A percentile compares a stretch with the other conserved stretches of the same genome.
These are phyloP conservation scores for Lactarius akahatsu DNA, from an alignment of 768 basidiomycete species.

Conservation along the genomic window DNA sequence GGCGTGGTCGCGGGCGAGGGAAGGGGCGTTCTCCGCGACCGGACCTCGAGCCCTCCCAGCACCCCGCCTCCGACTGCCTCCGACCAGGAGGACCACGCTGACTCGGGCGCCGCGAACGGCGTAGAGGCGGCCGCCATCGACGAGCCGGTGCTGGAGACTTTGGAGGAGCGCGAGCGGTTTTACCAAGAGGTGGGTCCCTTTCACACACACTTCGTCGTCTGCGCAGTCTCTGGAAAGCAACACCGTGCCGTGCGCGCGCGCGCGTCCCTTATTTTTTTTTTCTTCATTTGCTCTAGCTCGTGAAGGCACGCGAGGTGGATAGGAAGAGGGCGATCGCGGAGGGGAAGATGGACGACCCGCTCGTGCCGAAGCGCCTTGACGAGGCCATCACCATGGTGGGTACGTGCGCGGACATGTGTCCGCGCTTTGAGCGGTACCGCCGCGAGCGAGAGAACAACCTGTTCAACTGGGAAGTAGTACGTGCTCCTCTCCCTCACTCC, in stretches of 20 bases:
- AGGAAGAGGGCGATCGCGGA: constrained; percentile 71
- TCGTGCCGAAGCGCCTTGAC: constrained; percentile 73
- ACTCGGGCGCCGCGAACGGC: constrained; percentile 37
- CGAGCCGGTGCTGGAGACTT: constrained; percentile 52
- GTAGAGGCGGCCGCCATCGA: constrained; percentile 36
- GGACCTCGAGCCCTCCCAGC: constrained; percentile 18
- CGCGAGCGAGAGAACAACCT: constrained; percentile 88
- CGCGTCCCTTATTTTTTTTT: constrained; percentile 19
- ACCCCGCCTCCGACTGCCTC: constrained; percentile 30
- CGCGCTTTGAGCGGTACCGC: constrained; percentile 88
- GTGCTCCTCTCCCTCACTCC: constrained; percentile 33
- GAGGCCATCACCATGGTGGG: constrained; percentile 93
- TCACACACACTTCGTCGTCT: background rate
- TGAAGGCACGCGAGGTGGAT: constrained; percentile 71
- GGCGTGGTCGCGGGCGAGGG: constrained; percentile 41
- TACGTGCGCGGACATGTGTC: constrained; percentile 93
- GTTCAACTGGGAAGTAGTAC: constrained; percentile 80
- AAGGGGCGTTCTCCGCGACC: constrained; percentile 41
- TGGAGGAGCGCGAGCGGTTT: constrained; percentile 65
- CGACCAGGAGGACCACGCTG: constrained; percentile 34
- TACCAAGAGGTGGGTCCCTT: constrained; percentile 61
- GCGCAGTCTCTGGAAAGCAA: constrained; percentile 10
- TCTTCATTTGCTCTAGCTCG: constrained; percentile 44
- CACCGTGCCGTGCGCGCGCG: background rate
- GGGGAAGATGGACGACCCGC: constrained; percentile 87